Conservation (phyloP, 1,284 basidiomycete genomes). For the Apiotrichum veenhuisii region DNA sequence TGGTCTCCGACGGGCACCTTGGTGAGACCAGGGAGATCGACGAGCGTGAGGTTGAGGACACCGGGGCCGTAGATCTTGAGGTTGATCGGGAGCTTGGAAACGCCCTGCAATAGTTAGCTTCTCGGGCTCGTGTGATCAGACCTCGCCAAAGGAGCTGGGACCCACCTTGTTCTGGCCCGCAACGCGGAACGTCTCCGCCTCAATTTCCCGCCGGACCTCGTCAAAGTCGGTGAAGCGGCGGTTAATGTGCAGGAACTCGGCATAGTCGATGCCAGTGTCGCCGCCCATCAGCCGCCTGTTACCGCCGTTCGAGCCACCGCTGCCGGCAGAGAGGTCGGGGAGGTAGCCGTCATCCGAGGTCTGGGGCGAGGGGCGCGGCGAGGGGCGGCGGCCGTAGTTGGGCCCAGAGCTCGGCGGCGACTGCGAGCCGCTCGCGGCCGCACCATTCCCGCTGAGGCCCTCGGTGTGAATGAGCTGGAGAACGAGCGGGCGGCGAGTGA, state of each 20-base stretch:
- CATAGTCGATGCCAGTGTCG: slow-evolving; percentile 70
- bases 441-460: slow-evolving; percentile 11
- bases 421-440: neutral
- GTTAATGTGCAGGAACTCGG: slow-evolving; percentile 94
- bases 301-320: slow-evolving; percentile 18
- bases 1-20: slow-evolving; percentile 76
- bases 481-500: slow-evolving; percentile 89
- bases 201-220: slow-evolving; percentile 93
- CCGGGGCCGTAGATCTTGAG: slow-evolving; percentile 92
- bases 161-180: slow-evolving; percentile 89
- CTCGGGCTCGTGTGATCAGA: neutral
- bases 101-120: slow-evolving; percentile 55
- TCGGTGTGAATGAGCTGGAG: slow-evolving; percentile 92
- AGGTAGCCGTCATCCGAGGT: slow-evolving; percentile 35
- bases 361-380: slow-evolving; percentile 1
- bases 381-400: neutral
- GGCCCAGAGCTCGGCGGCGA: neutral
- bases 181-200: slow-evolving; percentile 95
- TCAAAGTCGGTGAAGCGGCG: slow-evolving; percentile 92
- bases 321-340: slow-evolving; percentile 33
- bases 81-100: slow-evolving; percentile 91
- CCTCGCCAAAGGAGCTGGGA: neutral
- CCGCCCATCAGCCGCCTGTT: slow-evolving; percentile 28
- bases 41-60: slow-evolving; percentile 90
- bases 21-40: slow-evolving; percentile 92